A percentile compares a stretch with the other conserved stretches of the same genome.
Evolutionary conservation across 2,329 filamentous ascomycete species (phyloP).

Genomic region (Zasmidium angulare): DNA sequence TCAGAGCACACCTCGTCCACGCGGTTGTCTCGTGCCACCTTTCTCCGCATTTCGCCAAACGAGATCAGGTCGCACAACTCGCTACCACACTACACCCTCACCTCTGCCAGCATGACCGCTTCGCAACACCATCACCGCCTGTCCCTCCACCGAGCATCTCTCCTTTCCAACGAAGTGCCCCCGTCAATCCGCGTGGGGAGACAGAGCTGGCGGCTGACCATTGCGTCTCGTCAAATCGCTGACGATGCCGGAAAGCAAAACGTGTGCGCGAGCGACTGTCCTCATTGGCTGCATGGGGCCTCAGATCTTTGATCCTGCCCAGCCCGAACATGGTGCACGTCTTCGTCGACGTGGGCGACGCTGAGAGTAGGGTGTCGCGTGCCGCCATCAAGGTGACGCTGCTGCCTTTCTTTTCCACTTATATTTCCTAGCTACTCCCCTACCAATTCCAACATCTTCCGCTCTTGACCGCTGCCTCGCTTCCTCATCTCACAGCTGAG

Average conservation of each 20-base stretch:
- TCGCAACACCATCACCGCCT: background rate
- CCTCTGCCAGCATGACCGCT: background rate
- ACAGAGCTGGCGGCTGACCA: background rate
- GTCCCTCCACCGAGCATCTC: background rate
- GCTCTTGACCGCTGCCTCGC: background rate
- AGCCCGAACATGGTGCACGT: background rate
- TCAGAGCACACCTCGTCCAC: no score
- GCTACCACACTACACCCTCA: background rate
- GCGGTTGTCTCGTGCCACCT: no score
- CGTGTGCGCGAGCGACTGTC: background rate
- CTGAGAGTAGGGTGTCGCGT: background rate
- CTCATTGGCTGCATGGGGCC: background rate
- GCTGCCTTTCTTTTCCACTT: background rate
- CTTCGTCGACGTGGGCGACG: background rate
- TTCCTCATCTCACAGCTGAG: background rate
- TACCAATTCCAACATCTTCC: background rate
- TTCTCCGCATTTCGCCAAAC: background rate
- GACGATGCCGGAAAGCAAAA: background rate
- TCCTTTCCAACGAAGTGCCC: background rate
- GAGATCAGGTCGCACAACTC: background rate
- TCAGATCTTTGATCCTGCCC: background rate
- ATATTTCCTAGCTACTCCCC: background rate
- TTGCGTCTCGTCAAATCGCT: background rate
- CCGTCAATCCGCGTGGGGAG: background rate
- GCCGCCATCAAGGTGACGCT: background rate